Percentiles rank a stretch among this genome's conserved stretches.
Evolutionary conservation across 2,329 filamentous ascomycete species (phyloP).

Genomic region (Diaporthe citri): DNA sequence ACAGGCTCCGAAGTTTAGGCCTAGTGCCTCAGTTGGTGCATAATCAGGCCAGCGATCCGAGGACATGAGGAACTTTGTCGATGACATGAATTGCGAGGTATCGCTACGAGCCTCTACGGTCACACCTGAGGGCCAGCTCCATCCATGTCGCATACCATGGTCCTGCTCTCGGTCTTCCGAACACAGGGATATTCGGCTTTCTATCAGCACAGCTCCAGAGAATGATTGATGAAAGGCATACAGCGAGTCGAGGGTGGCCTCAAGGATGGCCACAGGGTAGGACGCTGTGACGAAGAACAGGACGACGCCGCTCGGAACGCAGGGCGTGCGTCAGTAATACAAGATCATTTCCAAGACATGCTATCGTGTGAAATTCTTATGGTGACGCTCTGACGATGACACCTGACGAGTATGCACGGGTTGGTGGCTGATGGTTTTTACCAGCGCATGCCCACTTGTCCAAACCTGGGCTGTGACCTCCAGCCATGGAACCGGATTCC

Average conservation of each 20-base stretch:
- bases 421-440: conserved; percentile 49
- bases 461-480: conserved; percentile 54
- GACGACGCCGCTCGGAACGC: neutral
- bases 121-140: neutral
- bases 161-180: neutral
- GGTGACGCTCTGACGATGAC: neutral
- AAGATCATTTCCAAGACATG: neutral
- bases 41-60: neutral
- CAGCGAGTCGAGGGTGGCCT: neutral
- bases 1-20: neutral
- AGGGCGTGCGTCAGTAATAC: conserved; percentile 12
- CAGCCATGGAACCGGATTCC: too few relatives aligned
- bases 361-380: neutral
- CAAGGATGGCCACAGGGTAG: neutral
- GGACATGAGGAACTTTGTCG: neutral
- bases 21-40: neutral
- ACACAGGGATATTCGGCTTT: neutral
- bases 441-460: neutral
- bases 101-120: neutral
- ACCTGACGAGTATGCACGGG: neutral
- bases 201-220: neutral
- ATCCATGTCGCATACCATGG: neutral
- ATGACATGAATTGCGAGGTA: neutral
- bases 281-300: neutral
- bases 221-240: neutral